phyloP scores from a whole-genome alignment of 2,329 filamentous ascomycete genomes.

The Penicillium palitans region DNA sequence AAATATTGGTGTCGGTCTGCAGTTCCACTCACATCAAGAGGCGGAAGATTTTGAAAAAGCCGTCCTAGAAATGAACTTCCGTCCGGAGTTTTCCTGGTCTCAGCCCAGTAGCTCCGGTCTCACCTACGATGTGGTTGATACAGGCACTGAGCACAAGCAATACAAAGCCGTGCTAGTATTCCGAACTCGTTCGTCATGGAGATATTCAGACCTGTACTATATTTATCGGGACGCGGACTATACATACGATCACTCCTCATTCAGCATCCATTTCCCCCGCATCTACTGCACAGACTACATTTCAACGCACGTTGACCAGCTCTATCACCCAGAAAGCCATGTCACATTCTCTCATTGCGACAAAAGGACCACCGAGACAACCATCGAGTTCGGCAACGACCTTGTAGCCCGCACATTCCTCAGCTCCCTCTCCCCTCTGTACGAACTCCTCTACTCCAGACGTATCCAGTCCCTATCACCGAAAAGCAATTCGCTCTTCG shows the following conservation, averaged over 20 bases:
- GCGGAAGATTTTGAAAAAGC: constrained; percentile 31
- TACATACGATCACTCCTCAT: constrained; percentile 24
- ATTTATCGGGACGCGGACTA: constrained; percentile 34
- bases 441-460: constrained; percentile 32
- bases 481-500: constrained; percentile 26
- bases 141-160: constrained; percentile 29
- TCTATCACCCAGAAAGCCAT: constrained; percentile 26
- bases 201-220: constrained; percentile 30
- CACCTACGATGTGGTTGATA: constrained; percentile 32
- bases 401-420: constrained; percentile 25
- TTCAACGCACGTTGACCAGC: constrained; percentile 32
- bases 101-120: constrained; percentile 25
- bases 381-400: constrained; percentile 26
- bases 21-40: constrained; percentile 25
- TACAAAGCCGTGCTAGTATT: constrained; percentile 32
- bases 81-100: constrained; percentile 28
- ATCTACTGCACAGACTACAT: constrained; percentile 33
- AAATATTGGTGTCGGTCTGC: constrained; percentile 30
- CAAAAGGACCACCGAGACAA: constrained; percentile 21
- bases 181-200: constrained; percentile 26
- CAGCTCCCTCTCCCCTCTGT: constrained; percentile 28
- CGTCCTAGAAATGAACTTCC: constrained; percentile 25
- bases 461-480: constrained; percentile 28
- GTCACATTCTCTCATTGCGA: constrained; percentile 35
- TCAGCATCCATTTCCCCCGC: constrained; percentile 29